phyloP scores from a whole-genome alignment of 208 protist species.

The Leishmania gerbilli region DNA sequence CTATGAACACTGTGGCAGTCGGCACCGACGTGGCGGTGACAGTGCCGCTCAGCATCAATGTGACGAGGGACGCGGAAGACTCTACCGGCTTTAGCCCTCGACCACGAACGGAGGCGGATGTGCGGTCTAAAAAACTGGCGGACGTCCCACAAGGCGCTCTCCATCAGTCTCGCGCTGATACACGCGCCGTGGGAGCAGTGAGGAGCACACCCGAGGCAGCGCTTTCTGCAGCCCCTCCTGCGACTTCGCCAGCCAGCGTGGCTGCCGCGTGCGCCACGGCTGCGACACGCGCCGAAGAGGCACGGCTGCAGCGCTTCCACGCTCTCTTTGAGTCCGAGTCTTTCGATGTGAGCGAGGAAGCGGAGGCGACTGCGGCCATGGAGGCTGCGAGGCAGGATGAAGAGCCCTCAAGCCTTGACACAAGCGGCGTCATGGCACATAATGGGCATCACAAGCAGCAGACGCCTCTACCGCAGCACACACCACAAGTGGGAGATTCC shows the following conservation, averaged over 20 bases:
- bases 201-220: neutral
- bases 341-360: neutral
- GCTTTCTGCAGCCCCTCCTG: neutral
- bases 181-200: neutral
- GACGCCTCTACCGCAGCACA: slow-evolving; percentile 11
- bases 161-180: neutral
- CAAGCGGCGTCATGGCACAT: neutral
- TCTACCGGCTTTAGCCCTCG: neutral
- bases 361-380: neutral
- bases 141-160: neutral
- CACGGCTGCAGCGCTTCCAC: slow-evolving; percentile 14
- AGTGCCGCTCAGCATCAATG: slow-evolving; percentile 31
- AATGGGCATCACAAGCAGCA: slow-evolving; percentile 6
- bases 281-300: slow-evolving; percentile 17
- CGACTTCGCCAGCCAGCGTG: neutral
- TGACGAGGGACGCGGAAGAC: slow-evolving; percentile 14
- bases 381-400: neutral
- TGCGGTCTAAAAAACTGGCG: neutral
- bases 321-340: slow-evolving; percentile 20
- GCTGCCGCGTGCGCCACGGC: slow-evolving; percentile 12
- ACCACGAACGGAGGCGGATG: neutral
- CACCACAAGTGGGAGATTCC: neutral
- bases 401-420: neutral
- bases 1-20: neutral
- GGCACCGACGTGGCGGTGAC: neutral